phyloP scores from a whole-genome alignment of 139 green algal genomes.

The Tetradesmus obliquus region DNA sequence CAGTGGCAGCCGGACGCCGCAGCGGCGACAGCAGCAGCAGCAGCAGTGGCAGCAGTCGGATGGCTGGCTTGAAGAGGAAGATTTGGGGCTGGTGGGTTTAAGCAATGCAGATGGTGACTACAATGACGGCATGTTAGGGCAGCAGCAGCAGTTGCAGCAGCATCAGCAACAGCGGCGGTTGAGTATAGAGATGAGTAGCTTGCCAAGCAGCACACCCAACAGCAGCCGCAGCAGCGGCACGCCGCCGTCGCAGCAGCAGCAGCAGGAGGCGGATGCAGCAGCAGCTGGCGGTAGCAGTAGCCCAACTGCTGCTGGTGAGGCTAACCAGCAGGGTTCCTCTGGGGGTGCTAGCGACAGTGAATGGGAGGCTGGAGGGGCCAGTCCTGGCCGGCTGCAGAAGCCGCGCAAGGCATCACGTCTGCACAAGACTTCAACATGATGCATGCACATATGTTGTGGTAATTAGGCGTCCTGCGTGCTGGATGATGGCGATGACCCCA shows the following conservation, averaged over 20 bases:
- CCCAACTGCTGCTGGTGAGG: neutral
- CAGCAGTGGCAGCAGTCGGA: neutral
- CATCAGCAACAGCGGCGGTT: neutral
- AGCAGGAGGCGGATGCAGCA: neutral
- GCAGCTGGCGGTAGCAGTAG: neutral
- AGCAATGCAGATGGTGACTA: neutral
- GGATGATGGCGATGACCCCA: too few relatives aligned
- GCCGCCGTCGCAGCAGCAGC: neutral
- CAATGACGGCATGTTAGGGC: too few relatives aligned
- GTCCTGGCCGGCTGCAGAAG: neutral
- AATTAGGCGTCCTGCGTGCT: too few relatives aligned
- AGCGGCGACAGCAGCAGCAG: neutral
- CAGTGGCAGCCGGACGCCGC: neutral
- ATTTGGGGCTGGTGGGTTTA: neutral
- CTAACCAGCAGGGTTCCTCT: neutral
- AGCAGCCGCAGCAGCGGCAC: neutral
- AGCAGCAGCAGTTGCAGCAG: neutral
- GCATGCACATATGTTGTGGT: too few relatives aligned
- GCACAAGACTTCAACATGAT: neutral
- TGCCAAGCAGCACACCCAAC: neutral
- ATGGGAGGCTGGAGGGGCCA: neutral
- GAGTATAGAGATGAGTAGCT: constrained; percentile 30
- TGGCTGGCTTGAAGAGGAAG: neutral
- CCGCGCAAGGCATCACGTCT: neutral
- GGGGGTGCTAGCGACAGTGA: neutral